Evolutionary conservation across 1,139 yeast species (phyloP).

Genomic region (Blastobotrys persicus): DNA sequence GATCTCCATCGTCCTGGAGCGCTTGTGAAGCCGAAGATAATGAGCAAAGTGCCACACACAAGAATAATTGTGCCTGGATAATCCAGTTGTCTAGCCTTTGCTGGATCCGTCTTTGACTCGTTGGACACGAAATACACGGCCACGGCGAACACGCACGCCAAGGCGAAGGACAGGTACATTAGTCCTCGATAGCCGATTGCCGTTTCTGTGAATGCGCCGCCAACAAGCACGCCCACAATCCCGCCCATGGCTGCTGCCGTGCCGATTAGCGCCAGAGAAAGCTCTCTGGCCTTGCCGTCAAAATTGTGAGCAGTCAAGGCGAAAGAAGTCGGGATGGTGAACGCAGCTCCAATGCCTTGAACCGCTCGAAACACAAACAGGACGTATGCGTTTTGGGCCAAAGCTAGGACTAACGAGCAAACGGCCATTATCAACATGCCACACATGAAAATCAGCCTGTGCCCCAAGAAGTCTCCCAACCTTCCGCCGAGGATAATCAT

Average conservation of each 20-base stretch:
- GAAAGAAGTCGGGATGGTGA: slow-evolving; percentile 36
- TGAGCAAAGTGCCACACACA: slow-evolving; percentile 33
- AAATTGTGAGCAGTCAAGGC: slow-evolving; percentile 37
- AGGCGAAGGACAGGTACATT: slow-evolving; percentile 34
- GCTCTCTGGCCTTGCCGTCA: slow-evolving; percentile 30
- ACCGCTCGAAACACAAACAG: slow-evolving; percentile 38
- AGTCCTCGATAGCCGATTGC: slow-evolving; percentile 36
- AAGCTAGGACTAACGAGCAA: not conserved
- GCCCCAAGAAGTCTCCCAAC: too few relatives aligned
- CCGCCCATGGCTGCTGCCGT: slow-evolving; percentile 31
- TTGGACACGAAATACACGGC: slow-evolving; percentile 28
- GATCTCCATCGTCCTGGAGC: slow-evolving; percentile 31
- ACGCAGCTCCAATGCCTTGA: slow-evolving; percentile 40
- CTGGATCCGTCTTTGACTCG: slow-evolving; percentile 26
- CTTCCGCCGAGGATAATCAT: too few relatives aligned
- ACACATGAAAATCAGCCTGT: too few relatives aligned
- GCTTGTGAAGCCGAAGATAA: slow-evolving; percentile 32
- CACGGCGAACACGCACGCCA: slow-evolving; percentile 23
- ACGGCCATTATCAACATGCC: too few relatives aligned
- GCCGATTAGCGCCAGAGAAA: slow-evolving; percentile 30
- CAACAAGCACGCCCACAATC: slow-evolving; percentile 38
- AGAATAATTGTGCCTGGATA: slow-evolving; percentile 30
- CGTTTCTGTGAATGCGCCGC: slow-evolving; percentile 38
- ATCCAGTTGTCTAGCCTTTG: slow-evolving; percentile 31
- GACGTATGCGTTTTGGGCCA: slow-evolving; percentile 27